phyloP scores from a whole-genome alignment of 139 green algal genomes.

The Limnomonas spitsbergensis region DNA sequence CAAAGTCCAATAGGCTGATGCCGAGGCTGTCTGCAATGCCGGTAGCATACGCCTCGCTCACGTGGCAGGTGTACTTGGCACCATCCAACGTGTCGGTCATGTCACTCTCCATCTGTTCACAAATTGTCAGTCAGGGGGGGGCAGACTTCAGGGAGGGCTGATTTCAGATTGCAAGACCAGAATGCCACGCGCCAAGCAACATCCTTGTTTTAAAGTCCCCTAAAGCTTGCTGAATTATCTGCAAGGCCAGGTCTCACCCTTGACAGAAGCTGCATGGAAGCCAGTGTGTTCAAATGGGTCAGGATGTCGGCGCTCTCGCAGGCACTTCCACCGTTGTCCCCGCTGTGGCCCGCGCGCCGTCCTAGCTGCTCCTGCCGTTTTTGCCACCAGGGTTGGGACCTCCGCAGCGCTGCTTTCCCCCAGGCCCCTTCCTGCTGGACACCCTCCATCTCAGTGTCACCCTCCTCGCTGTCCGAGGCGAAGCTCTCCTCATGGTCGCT shows the following conservation, averaged over 20 bases:
- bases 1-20: slow-evolving; percentile 1
- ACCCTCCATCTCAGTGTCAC: background rate
- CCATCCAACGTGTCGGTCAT: background rate
- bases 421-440: background rate
- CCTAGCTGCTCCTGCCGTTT: background rate
- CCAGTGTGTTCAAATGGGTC: background rate
- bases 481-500: slow-evolving; percentile 4
- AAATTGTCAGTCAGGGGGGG: no score
- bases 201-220: no score
- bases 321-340: background rate
- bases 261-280: slow-evolving; percentile 7
- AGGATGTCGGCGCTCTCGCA: background rate
- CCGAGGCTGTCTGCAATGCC: background rate
- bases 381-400: background rate
- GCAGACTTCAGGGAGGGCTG: no score
- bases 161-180: no score
- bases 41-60: background rate
- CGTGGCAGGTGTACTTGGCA: slow-evolving; percentile 14
- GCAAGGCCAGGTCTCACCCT: background rate
- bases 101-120: background rate
- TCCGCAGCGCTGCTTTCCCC: background rate
- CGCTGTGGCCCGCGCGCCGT: background rate
- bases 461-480: background rate
- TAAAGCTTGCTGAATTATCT: no score
- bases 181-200: no score